Conservation (phyloP, 768 basidiomycete genomes). For the Asterophora lycoperdoides region DNA sequence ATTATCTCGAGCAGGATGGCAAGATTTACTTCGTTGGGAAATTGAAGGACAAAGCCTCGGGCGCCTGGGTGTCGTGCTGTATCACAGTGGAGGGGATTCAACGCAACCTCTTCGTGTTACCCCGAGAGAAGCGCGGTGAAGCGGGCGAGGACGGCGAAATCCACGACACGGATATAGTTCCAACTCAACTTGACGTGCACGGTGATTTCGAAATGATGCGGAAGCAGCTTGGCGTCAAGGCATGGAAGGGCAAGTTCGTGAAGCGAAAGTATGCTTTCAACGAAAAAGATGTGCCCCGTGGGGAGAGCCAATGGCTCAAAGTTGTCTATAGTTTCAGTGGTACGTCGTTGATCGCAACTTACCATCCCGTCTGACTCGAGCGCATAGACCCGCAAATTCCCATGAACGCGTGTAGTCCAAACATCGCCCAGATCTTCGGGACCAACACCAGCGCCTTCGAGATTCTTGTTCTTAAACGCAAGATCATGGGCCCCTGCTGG, state of each 20-base stretch:
- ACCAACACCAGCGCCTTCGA: slow-evolving; percentile 93
- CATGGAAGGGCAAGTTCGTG: slow-evolving; percentile 81
- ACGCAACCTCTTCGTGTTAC: slow-evolving; percentile 88
- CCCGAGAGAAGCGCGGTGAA: slow-evolving; percentile 61
- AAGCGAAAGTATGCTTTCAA: slow-evolving; percentile 92
- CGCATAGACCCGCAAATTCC: slow-evolving; percentile 69
- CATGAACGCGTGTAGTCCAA: slow-evolving; percentile 67
- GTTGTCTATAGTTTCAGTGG: slow-evolving; percentile 89
- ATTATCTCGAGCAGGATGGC: slow-evolving; percentile 85
- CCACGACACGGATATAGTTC: slow-evolving; percentile 71
- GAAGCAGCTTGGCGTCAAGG: slow-evolving; percentile 64
- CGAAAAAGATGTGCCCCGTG: slow-evolving; percentile 72
- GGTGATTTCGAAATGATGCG: slow-evolving; percentile 80
- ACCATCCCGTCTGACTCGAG: not conserved
- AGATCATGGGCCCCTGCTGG: slow-evolving; percentile 99
- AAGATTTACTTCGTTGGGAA: slow-evolving; percentile 89
- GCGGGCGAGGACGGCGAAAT: slow-evolving; percentile 54
- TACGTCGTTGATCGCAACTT: slow-evolving; percentile 30
- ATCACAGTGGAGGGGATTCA: slow-evolving; percentile 81
- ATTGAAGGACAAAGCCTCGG: slow-evolving; percentile 70
- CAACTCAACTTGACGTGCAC: slow-evolving; percentile 68
- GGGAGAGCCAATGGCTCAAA: slow-evolving; percentile 85
- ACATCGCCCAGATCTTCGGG: slow-evolving; percentile 85
- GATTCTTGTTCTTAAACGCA: slow-evolving; percentile 87
- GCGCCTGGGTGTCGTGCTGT: slow-evolving; percentile 78